Conservation (phyloP, 2,329 filamentous ascomycete species). For the Botrytis hyacinthi region DNA sequence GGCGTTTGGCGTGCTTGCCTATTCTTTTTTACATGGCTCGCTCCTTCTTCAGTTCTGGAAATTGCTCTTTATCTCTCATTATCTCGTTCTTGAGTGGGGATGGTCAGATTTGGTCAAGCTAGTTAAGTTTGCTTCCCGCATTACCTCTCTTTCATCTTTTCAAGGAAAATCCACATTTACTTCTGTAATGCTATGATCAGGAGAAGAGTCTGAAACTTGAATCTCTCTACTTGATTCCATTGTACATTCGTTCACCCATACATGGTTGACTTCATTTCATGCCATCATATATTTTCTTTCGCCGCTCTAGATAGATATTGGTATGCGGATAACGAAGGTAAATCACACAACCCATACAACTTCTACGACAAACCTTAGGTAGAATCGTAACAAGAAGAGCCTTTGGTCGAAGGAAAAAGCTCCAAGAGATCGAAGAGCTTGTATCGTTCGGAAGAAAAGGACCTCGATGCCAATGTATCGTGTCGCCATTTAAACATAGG, state of each 20-base stretch:
- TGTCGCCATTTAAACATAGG: neutral
- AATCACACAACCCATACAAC: neutral
- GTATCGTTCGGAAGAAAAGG: neutral
- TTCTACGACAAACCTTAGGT: neutral
- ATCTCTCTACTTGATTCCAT: neutral
- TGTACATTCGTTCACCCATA: neutral
- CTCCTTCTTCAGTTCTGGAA: neutral
- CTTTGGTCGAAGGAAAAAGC: neutral
- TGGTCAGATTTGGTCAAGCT: neutral
- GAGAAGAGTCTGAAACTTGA: neutral
- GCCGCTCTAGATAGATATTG: neutral
- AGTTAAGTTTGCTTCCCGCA: too few species aligned
- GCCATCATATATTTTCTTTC: neutral
- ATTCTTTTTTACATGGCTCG: neutral
- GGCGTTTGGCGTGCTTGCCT: neutral
- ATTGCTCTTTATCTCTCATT: neutral
- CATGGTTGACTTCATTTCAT: neutral
- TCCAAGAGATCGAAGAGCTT: neutral
- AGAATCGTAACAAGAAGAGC: neutral
- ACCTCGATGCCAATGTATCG: neutral
- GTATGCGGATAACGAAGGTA: neutral
- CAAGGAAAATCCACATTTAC: neutral
- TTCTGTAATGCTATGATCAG: neutral
- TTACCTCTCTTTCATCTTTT: neutral
- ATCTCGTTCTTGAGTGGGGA: neutral